A percentile compares a stretch with the other conserved stretches of the same genome.
Conservation (phyloP, 2,329 filamentous ascomycete species). For the Tricladium varicosporioides region DNA sequence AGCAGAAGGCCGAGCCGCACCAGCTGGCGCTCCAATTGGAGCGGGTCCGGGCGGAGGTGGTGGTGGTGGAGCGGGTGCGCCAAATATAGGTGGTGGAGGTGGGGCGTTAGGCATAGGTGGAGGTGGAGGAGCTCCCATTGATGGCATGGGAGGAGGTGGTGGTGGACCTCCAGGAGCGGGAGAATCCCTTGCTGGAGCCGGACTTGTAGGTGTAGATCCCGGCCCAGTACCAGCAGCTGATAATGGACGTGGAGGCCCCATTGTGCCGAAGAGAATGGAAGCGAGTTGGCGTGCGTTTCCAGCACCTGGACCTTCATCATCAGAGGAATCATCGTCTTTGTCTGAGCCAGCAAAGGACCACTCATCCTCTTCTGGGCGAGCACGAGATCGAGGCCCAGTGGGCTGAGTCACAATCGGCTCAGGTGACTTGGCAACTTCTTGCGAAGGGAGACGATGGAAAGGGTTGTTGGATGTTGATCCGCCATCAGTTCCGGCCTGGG, state of each 20-base stretch:
- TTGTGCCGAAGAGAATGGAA: slow-evolving; percentile 93
- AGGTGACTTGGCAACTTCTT: slow-evolving; percentile 47
- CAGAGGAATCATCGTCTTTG: slow-evolving; percentile 68
- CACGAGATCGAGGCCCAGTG: slow-evolving; percentile 47
- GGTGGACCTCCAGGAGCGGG: slow-evolving; percentile 44
- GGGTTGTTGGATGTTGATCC: slow-evolving; percentile 72
- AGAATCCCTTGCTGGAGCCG: slow-evolving; percentile 39
- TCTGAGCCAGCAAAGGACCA: slow-evolving; percentile 81
- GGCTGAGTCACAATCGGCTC: slow-evolving; percentile 42
- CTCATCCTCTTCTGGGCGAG: slow-evolving; percentile 67
- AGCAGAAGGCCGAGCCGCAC: slow-evolving; percentile 52
- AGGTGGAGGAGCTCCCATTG: slow-evolving; percentile 42
- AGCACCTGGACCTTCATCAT: slow-evolving; percentile 76
- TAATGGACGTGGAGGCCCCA: slow-evolving; percentile 87
- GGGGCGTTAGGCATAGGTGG: slow-evolving; percentile 44
- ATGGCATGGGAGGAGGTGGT: slow-evolving; percentile 46
- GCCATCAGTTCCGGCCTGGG: slow-evolving; percentile 54
- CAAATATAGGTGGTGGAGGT: slow-evolving; percentile 35
- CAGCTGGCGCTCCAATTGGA: slow-evolving; percentile 34
- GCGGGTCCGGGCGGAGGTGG: slow-evolving; percentile 34
- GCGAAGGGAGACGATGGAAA: slow-evolving; percentile 82
- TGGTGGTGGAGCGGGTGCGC: slow-evolving; percentile 32
- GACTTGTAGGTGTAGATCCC: slow-evolving; percentile 41
- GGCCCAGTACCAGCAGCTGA: slow-evolving; percentile 75
- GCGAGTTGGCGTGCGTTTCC: slow-evolving; percentile 88